Base-by-base conservation (phyloP, 208 protist species). In the Crithidia expoeki region DNA sequence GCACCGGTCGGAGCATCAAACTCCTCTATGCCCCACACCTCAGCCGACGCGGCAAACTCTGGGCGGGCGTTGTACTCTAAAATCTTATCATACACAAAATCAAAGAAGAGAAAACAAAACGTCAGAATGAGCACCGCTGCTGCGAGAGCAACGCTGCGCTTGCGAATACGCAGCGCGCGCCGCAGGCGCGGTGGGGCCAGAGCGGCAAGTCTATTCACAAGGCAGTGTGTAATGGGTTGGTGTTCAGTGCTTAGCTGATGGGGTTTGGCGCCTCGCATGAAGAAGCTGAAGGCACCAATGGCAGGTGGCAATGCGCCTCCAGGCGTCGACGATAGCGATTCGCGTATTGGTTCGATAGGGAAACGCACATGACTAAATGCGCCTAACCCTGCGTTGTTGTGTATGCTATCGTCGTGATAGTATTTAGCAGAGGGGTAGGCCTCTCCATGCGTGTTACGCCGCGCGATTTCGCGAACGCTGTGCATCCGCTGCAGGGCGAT, bases 11-110 rank as follows among this genome's bases (percentile, higher is more conserved):
- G 55, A 0, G 55, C 55, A 17, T 60, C 55, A 34, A 60, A 60
- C 33, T 60, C 55, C 28, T 60, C 55, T 16, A 60, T n/a, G 4
- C 55, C 55, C 55, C 55, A 60, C 30, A 60, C 55, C 14, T 60
- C 52, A 9, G 52, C 52, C 52, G 52, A 4, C 4, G 52, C 52
- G 12, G 52, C 30, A 4, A 11, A 40, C 11, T 25, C 25, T 3
- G 52, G 52, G 12, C 52, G 28, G 28, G 52, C 52, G 19, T 30
- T 40, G n/a, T 30, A 60, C 55, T 40, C 55, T 2, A 60, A 7
- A 46, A 60, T 46, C 9, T 11, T 23, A 16, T 60, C 55, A 16
- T 30, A 60, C 33, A 60, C 17, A 46, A 46, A 60, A 27, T 60
- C 55, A 27, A 60, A 60, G 21, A 60, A 60, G 5, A 46, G n/a